Evolutionary conservation across 2,329 filamentous ascomycete species (phyloP), one percentile per base, ranked within the genome.

Genomic region (Aspergillus quadrilineatus): DNA sequence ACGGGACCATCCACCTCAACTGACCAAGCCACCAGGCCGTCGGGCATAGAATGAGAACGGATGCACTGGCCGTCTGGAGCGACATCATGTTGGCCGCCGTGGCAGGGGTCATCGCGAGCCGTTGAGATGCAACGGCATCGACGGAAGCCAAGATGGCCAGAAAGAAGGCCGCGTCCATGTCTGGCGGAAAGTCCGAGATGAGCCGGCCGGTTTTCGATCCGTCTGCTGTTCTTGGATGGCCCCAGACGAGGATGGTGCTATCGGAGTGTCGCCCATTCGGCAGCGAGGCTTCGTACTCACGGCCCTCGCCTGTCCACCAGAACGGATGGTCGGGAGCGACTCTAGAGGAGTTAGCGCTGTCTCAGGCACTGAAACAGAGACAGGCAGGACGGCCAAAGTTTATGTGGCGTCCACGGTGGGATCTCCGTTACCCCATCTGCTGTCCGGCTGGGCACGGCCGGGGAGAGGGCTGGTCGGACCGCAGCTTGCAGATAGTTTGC

Each of bases 121-220:
- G 50, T 7, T 44, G 30, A 1, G 45, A 28, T 12, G 45, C 12
- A 15, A 57, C 10, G 6, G 55, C 55, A 17, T 57, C 55, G 3
- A 54, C 50, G 7, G 53, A 41, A 2, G 37, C 37, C 3, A 57
- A 41, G 2, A 57, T 28, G 2, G 39, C 55, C 6, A 57, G 50
- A 42, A 57, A 57, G 26, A 54, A 57, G 5, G 55, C 50, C 6
- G 46, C 46, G 22, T 57, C 55, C 46, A 57, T 54, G n/a, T 57
- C 55, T 0, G 55, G 50, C 6, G 55, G 50, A 3, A 57, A 57
- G 41, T 57, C 55, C 8, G 50, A 47, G 1, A 28, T 4, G 14
- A 57, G 39, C 10, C 15, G 46, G 4, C 50, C 55, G 4, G 29
- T 49, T 10, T 43, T 4, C 9, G 44, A 29, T 8, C 42, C 50